These are phyloP conservation scores for Flaveria brownii DNA, from an alignment of 129 eudicot species.

Conservation along the genomic window DNA sequence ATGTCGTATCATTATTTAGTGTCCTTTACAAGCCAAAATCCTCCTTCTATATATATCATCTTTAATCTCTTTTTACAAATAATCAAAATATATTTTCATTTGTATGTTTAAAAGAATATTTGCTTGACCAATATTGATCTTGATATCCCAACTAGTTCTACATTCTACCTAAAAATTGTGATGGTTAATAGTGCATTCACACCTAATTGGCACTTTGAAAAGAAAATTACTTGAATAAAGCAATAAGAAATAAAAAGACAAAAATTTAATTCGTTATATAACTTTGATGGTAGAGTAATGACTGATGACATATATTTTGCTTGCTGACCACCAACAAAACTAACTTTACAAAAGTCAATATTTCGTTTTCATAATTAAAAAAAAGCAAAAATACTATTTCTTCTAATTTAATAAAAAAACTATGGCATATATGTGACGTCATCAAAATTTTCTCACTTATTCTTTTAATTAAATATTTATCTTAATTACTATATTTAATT, in stretches of 20 bases:
- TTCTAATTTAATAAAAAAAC: too few species aligned
- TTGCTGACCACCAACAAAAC: slow-evolving; percentile 13
- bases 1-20: too few species aligned
- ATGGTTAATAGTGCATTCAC: neutral
- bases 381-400: neutral
- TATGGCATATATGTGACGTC: too few species aligned
- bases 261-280: neutral
- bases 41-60: neutral
- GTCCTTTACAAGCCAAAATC: neutral
- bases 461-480: too few species aligned
- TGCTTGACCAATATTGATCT: neutral
- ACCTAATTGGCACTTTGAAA: neutral
- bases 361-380: neutral
- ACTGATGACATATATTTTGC: neutral
- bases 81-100: neutral
- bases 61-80: neutral
- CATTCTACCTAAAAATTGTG: neutral
- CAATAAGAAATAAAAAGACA: neutral
- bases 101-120: neutral
- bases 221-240: neutral
- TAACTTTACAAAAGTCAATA: neutral
- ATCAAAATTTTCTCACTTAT: too few species aligned
- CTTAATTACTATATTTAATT: too few species aligned
- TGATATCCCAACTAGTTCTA: neutral
- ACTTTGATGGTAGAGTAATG: slow-evolving; percentile 5